A percentile compares a stretch with the other conserved stretches of the same genome.
Evolutionary conservation across 495 filamentous ascomycete genomes (phyloP).

Genomic region (Aspergillus ostianus): DNA sequence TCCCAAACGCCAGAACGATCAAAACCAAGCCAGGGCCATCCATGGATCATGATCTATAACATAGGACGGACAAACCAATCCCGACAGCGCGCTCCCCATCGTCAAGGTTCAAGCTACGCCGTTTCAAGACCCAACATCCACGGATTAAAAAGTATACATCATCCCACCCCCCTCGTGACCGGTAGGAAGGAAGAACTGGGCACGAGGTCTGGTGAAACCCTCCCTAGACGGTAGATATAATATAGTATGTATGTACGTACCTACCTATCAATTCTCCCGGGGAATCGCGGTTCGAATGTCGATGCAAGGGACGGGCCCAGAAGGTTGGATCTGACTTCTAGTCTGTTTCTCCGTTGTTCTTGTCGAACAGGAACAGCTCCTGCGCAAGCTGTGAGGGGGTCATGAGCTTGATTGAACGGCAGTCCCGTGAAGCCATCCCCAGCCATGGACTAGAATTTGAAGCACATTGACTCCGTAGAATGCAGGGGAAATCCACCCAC

Average conservation of each 20-base stretch:
- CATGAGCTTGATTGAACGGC: slow-evolving; percentile 30
- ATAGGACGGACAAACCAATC: background rate
- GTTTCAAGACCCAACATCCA: background rate
- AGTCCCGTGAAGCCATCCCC: slow-evolving; percentile 4
- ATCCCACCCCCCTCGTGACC: slow-evolving; percentile 14
- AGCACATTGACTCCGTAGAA: background rate
- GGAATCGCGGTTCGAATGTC: slow-evolving; percentile 10
- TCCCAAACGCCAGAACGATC: no score
- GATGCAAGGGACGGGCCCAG: slow-evolving; percentile 19
- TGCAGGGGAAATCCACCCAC: slow-evolving; percentile 5
- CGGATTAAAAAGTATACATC: slow-evolving; percentile 3
- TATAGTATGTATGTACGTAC: no score
- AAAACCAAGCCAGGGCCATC: background rate
- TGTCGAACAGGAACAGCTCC: slow-evolving; percentile 8
- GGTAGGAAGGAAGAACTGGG: background rate
- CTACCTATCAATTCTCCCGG: no score
- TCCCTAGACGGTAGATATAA: no score
- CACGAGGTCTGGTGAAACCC: slow-evolving; percentile 18
- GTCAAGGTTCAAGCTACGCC: slow-evolving; percentile 1
- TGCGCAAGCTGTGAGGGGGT: slow-evolving; percentile 21
- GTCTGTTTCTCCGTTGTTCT: background rate
- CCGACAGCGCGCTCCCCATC: background rate
- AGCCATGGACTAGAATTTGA: background rate
- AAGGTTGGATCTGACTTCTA: background rate
- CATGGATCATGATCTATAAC: slow-evolving; percentile 8